A percentile compares a stretch with the other conserved stretches of the same genome.
phyloP scores from a whole-genome alignment of 768 basidiomycete species.

The Tremella mesenterica region DNA sequence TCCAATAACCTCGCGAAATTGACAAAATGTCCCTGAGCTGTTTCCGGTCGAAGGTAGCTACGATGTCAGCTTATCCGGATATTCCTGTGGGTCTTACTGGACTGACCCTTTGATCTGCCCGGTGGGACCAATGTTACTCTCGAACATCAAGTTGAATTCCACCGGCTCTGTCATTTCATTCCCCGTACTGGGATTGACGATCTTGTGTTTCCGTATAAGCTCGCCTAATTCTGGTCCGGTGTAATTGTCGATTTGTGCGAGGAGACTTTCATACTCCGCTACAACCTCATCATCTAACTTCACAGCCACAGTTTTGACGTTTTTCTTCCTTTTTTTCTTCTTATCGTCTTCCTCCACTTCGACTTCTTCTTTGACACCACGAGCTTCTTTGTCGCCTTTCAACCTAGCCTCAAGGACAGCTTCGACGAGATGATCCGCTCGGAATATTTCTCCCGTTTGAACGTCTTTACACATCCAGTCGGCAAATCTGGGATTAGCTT shows the following conservation, averaged over 20 bases:
- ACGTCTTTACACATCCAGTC: conserved; percentile 99
- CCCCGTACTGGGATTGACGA: conserved; percentile 81
- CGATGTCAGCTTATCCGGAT: neutral
- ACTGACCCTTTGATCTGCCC: conserved; percentile 88
- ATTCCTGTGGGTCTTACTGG: neutral
- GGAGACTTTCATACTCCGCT: conserved; percentile 65
- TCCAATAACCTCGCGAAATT: conserved; percentile 95
- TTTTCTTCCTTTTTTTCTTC: conserved; percentile 61
- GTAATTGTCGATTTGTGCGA: conserved; percentile 95
- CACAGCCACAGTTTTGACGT: conserved; percentile 59
- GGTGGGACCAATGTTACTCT: conserved; percentile 91
- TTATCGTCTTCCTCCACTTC: conserved; percentile 56
- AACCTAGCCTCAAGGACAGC: conserved; percentile 81
- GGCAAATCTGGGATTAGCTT: conserved; percentile 72
- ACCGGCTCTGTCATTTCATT: conserved; percentile 89
- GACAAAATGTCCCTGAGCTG: conserved; percentile 96
- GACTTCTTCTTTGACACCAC: conserved; percentile 56
- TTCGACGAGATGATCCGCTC: conserved; percentile 93
- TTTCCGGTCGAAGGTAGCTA: conserved; percentile 93
- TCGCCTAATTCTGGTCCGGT: conserved; percentile 79
- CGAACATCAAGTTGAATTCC: conserved; percentile 98
- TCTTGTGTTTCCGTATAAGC: conserved; percentile 67
- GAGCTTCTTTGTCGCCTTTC: conserved; percentile 81
- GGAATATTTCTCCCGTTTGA: conserved; percentile 90
- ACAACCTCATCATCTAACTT: conserved; percentile 66